phyloP scores from a whole-genome alignment of 2,329 filamentous ascomycete genomes.

The Fonsecaea nubica region DNA sequence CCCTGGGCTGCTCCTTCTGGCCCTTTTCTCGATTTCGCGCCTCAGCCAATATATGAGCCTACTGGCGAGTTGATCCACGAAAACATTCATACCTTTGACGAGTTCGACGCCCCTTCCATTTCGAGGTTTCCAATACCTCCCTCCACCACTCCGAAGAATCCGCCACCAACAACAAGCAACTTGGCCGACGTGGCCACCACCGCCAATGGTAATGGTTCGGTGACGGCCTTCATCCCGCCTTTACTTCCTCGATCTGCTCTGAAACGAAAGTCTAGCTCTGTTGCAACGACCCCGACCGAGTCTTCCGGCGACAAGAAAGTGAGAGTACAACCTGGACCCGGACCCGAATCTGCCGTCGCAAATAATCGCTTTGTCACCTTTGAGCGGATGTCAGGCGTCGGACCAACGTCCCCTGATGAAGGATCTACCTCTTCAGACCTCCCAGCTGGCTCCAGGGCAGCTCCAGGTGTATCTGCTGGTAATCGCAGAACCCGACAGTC shows the following conservation, averaged over 20 bases:
- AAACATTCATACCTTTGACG: constrained; percentile 31
- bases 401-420: constrained; percentile 38
- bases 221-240: constrained; percentile 30
- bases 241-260: constrained; percentile 36
- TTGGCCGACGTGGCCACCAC: constrained; percentile 22
- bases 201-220: constrained; percentile 30
- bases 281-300: constrained; percentile 23
- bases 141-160: constrained; percentile 25
- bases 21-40: constrained; percentile 33
- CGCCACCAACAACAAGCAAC: constrained; percentile 11
- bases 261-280: constrained; percentile 35
- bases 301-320: constrained; percentile 23
- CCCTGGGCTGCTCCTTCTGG: constrained; percentile 31
- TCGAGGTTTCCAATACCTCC: constrained; percentile 21
- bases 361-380: constrained; percentile 35
- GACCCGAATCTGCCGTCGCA: constrained; percentile 22
- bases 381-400: constrained; percentile 40
- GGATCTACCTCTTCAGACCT: constrained; percentile 36
- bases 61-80: constrained; percentile 36
- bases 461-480: constrained; percentile 20
- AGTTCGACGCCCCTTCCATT: constrained; percentile 34
- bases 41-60: constrained; percentile 37
- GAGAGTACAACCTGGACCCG: constrained; percentile 19
- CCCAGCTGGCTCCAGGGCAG: constrained; percentile 24
- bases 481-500: constrained; percentile 28